phyloP scores from a whole-genome alignment of 805 yeast genomes.

The Schwanniomyces polymorphus region DNA sequence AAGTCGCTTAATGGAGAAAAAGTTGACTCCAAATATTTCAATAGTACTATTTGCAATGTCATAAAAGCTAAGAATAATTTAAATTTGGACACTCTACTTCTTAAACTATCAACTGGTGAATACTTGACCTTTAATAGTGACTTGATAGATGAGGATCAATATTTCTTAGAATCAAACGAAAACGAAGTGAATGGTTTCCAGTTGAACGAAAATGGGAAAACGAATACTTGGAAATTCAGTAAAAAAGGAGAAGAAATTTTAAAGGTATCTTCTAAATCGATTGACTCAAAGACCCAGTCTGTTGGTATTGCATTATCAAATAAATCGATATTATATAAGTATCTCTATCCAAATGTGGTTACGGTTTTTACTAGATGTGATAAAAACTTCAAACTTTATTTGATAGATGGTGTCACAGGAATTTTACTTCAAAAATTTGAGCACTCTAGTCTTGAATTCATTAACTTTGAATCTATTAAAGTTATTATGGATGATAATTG shows the following conservation, averaged over 20 bases:
- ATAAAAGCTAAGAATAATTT: not conserved
- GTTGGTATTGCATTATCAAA: conserved; percentile 70
- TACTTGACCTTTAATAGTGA: not conserved
- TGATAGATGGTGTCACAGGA: conserved; percentile 75
- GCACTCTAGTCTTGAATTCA: conserved; percentile 37
- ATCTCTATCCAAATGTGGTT: conserved; percentile 68
- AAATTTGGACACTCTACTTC: not conserved
- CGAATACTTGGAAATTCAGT: conserved; percentile 30
- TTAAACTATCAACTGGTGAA: not conserved
- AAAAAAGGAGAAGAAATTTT: conserved; percentile 16
- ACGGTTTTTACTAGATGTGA: conserved; percentile 43
- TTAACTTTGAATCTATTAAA: conserved; percentile 42
- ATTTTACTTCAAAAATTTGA: conserved; percentile 49
- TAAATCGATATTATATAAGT: conserved; percentile 79
- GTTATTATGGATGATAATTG: conserved; percentile 80
- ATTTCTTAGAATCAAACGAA: conserved; percentile 11
- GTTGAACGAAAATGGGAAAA: conserved; percentile 11
- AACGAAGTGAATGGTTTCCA: conserved; percentile 20
- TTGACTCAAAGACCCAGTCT: conserved; percentile 38
- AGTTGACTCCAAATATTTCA: conserved; percentile 3
- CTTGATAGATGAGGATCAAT: conserved; percentile 6
- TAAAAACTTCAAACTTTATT: conserved; percentile 41
- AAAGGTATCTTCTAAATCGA: conserved; percentile 18
- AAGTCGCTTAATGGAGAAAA: conserved; percentile 16
- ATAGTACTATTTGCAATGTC: not conserved